Conservation (phyloP, 1,284 basidiomycete genomes). For the Blastosporella zonata region DNA sequence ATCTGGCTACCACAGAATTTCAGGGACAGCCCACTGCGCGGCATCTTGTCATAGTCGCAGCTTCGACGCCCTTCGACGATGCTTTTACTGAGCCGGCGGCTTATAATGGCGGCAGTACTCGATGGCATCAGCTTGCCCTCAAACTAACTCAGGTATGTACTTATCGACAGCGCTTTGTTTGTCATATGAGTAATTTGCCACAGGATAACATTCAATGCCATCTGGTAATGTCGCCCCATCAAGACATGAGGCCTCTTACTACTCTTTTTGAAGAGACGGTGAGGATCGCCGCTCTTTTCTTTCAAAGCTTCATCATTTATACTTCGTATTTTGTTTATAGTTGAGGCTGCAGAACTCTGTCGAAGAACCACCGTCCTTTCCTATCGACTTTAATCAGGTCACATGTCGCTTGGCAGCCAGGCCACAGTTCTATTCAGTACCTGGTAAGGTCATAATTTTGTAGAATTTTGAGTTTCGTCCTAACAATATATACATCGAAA, state of each 20-base stretch:
- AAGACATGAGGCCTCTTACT: constrained; percentile 41
- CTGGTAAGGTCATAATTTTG: constrained; percentile 20
- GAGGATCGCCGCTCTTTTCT: constrained; percentile 23
- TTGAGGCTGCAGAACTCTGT: constrained; percentile 38
- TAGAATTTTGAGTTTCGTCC: constrained; percentile 1
- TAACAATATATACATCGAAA: no score
- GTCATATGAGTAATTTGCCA: constrained; percentile 2
- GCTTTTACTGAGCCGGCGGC: constrained; percentile 9
- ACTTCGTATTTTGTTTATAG: constrained; percentile 26
- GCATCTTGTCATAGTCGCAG: constrained; percentile 59
- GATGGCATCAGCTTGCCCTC: constrained; percentile 42
- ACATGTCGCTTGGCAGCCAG: constrained; percentile 33
- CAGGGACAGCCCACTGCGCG: constrained; percentile 36
- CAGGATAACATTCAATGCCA: constrained; percentile 59
- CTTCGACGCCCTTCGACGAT: constrained; percentile 40
- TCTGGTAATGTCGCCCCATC: constrained; percentile 47
- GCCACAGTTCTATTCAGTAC: constrained; percentile 18
- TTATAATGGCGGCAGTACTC: constrained; percentile 17
- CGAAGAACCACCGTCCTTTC: constrained; percentile 34
- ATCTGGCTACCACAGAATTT: constrained; percentile 35
- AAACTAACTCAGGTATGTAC: constrained; percentile 44
- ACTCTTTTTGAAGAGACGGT: constrained; percentile 56
- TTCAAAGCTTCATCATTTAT: constrained; percentile 9
- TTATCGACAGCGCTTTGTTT: background rate
- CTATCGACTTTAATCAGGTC: constrained; percentile 26